These are phyloP conservation scores for Escallonia herrerae DNA, from an alignment of 129 eudicot genomes.

Conservation along the genomic window DNA sequence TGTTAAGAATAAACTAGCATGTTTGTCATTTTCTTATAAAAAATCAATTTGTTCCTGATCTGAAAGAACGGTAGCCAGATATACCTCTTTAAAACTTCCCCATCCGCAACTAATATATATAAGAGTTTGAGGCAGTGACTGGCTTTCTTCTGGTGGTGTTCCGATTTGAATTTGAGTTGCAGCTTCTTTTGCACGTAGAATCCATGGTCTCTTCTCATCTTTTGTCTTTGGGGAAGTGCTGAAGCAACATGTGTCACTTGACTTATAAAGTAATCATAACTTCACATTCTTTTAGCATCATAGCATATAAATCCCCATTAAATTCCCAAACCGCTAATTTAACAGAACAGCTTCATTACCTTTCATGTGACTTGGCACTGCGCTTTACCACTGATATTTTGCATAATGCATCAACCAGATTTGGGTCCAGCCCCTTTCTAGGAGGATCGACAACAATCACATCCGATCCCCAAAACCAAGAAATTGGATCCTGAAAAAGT, in stretches of 20 bases:
- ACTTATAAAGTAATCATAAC: no score
- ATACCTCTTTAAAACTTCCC: conserved; percentile 93
- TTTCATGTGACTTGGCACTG: conserved; percentile 43
- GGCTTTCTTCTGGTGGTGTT: conserved; percentile 50
- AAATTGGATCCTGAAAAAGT: conserved; percentile 73
- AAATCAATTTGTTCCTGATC: background rate
- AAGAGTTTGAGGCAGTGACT: conserved; percentile 69
- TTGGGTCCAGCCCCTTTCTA: conserved; percentile 85
- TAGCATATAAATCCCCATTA: background rate
- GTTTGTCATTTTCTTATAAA: background rate
- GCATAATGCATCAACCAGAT: conserved; percentile 52
- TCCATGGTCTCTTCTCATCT: conserved; percentile 92
- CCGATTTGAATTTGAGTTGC: conserved; percentile 46
- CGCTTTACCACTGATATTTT: conserved; percentile 44
- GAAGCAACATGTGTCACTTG: conserved; percentile 11
- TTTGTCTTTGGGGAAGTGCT: conserved; percentile 43
- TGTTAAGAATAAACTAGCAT: conserved; percentile 17
- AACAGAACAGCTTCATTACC: conserved; percentile 24
- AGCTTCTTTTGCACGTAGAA: conserved; percentile 78
- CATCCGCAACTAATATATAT: conserved; percentile 94
- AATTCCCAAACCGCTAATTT: background rate
- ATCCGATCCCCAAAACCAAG: conserved; percentile 94
- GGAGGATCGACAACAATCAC: conserved; percentile 99
- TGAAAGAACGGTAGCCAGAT: conserved; percentile 9
- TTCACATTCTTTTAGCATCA: no score